Conservation (phyloP, 768 basidiomycete species). For the Mycena alexandri region DNA sequence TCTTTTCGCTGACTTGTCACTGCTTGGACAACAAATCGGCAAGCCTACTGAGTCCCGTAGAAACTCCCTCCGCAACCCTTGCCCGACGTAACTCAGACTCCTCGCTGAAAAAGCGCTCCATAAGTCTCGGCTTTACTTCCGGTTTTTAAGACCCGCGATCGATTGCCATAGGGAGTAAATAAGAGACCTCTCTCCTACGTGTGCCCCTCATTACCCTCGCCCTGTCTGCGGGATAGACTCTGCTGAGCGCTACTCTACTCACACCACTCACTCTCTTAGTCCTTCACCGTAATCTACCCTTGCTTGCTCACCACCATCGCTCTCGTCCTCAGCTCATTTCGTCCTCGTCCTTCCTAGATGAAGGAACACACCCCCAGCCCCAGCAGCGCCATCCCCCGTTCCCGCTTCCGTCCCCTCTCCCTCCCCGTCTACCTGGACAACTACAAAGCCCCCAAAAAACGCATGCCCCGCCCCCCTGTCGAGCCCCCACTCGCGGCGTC, state of each 20-base stretch:
- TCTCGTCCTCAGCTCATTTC: conserved; percentile 2
- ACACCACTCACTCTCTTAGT: conserved; percentile 12
- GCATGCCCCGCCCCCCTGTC: conserved; percentile 9
- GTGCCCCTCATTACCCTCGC: conserved; percentile 8
- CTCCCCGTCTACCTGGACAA: conserved; percentile 32
- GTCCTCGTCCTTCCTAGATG: conserved; percentile 13
- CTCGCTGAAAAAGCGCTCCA: neutral
- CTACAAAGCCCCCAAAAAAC: conserved; percentile 19
- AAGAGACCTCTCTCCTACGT: conserved; percentile 17
- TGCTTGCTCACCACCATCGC: neutral
- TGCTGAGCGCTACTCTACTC: neutral
- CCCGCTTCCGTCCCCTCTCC: conserved; percentile 35
- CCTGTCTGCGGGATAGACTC: neutral
- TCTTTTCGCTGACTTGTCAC: too few species aligned
- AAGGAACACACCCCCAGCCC: conserved; percentile 21
- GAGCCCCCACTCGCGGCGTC: conserved; percentile 2
- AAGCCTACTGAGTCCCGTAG: too few species aligned
- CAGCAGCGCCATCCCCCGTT: conserved; percentile 14
- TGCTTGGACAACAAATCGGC: too few species aligned
- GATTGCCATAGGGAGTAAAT: conserved; percentile 29
- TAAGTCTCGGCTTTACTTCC: conserved; percentile 19
- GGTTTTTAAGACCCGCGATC: conserved; percentile 9
- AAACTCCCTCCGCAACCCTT: neutral
- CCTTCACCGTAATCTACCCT: too few species aligned
- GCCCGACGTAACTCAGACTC: neutral